Percentiles rank a stretch among this genome's conserved stretches.
Conservation (phyloP, 139 green algal species). For the Asterochloris sp. region DNA sequence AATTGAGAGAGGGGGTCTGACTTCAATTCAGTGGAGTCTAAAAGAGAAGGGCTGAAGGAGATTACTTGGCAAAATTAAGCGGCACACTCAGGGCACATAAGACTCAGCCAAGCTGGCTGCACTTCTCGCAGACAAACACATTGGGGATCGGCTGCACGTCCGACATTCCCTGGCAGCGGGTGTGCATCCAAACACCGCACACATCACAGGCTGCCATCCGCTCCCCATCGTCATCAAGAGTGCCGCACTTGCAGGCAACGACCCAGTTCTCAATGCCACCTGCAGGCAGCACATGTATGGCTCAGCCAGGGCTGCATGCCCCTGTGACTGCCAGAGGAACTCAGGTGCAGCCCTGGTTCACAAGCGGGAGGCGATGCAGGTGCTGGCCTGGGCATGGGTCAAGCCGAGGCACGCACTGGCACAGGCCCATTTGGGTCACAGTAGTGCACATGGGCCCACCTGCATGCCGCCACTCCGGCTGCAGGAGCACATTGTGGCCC, state of each 20-base stretch:
- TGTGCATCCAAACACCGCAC: constrained; percentile 89
- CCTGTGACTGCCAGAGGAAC: neutral
- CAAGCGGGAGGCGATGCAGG: neutral
- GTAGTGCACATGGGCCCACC: no score
- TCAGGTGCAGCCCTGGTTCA: neutral
- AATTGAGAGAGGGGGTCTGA: no score
- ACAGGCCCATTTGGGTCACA: no score
- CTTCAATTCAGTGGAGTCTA: no score
- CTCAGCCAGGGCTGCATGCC: constrained; percentile 11
- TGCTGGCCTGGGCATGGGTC: no score
- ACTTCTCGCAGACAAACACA: constrained; percentile 47
- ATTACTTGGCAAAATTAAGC: no score
- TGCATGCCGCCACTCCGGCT: no score
- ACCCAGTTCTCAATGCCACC: constrained; percentile 86
- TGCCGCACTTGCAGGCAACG: constrained; percentile 78
- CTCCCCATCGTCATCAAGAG: constrained; percentile 91
- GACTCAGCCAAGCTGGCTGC: constrained; percentile 1
- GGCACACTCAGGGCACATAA: no score
- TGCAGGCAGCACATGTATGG: constrained; percentile 26
- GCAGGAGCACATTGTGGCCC: no score
- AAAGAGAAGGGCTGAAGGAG: no score
- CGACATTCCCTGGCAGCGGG: constrained; percentile 70
- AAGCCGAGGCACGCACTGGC: neutral
- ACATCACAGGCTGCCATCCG: constrained; percentile 92
- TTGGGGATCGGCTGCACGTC: constrained; percentile 48